Evolutionary conservation across 768 basidiomycete species (phyloP).

Genomic region (Dioszegia hungarica): DNA sequence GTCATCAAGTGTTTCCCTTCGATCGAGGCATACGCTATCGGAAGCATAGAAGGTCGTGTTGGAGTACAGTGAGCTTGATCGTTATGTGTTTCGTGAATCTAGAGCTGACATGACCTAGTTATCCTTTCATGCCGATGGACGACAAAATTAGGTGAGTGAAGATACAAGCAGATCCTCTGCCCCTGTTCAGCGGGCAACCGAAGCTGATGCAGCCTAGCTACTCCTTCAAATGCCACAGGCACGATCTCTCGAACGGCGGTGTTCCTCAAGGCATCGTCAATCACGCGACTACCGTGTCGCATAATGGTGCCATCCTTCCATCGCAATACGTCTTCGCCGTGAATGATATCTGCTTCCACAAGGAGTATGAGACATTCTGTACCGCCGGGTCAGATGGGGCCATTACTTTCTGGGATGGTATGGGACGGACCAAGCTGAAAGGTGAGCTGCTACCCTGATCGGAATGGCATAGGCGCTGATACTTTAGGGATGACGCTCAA

Average conservation of each 20-base stretch:
- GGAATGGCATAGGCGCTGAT: neutral
- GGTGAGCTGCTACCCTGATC: slow-evolving; percentile 55
- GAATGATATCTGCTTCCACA: slow-evolving; percentile 81
- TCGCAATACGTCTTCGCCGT: slow-evolving; percentile 72
- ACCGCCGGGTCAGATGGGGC: slow-evolving; percentile 59
- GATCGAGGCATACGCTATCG: slow-evolving; percentile 50
- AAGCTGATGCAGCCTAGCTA: slow-evolving; percentile 54
- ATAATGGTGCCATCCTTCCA: slow-evolving; percentile 52
- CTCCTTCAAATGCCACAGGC: slow-evolving; percentile 64
- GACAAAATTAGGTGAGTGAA: too few species aligned
- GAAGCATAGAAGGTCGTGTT: slow-evolving; percentile 62
- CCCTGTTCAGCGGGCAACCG: neutral
- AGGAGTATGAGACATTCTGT: slow-evolving; percentile 75
- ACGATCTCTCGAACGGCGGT: slow-evolving; percentile 33
- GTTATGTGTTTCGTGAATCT: neutral
- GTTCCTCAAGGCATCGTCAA: slow-evolving; percentile 12
- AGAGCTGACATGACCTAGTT: slow-evolving; percentile 9
- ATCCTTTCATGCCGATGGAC: slow-evolving; percentile 26
- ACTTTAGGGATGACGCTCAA: slow-evolving; percentile 39
- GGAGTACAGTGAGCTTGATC: slow-evolving; percentile 79
- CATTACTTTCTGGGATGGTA: slow-evolving; percentile 44
- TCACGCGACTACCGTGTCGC: slow-evolving; percentile 58
- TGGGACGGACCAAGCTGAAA: slow-evolving; percentile 84
- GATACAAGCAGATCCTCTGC: too few species aligned
- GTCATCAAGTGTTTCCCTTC: slow-evolving; percentile 50